A percentile compares a stretch with the other conserved stretches of the same genome.
These are phyloP conservation scores for Jimgerdemannia lactiflua DNA, from an alignment of 192 early-diverging fungal genomes.

Conservation along the genomic window DNA sequence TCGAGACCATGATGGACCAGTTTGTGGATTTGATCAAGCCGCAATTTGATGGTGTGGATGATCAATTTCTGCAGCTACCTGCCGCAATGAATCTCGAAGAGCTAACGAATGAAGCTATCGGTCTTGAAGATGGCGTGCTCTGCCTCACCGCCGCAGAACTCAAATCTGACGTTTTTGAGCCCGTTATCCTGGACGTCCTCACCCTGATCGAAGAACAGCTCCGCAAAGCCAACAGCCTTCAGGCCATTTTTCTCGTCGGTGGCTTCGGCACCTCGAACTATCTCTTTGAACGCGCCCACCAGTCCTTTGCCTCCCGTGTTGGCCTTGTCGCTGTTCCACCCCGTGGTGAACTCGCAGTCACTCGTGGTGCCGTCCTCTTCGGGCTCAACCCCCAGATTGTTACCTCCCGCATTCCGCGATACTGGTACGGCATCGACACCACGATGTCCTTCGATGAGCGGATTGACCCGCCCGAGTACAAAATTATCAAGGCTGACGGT, in stretches of 20 bases:
- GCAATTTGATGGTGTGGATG: conserved; percentile 44
- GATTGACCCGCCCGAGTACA: conserved; percentile 43
- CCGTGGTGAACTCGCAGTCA: conserved; percentile 20
- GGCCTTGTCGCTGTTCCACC: conserved; percentile 19
- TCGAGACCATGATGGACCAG: conserved; percentile 31
- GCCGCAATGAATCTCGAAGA: conserved; percentile 7
- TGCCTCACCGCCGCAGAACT: conserved; percentile 26
- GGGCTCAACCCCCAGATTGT: conserved; percentile 34
- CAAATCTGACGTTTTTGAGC: conserved; percentile 37
- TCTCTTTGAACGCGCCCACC: conserved; percentile 25
- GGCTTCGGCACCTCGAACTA: conserved; percentile 33
- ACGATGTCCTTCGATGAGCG: conserved; percentile 41
- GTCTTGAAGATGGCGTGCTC: conserved; percentile 27
- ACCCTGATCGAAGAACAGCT: conserved; percentile 31
- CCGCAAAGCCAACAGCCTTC: conserved; percentile 12
- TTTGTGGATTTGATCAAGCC: conserved; percentile 34
- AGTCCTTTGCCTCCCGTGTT: conserved; percentile 29
- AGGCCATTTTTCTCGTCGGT: conserved; percentile 35
- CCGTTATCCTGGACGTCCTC: conserved; percentile 27
- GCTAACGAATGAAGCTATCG: conserved; percentile 17
- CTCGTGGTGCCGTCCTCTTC: conserved; percentile 33
- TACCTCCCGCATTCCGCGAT: conserved; percentile 32
- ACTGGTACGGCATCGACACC: conserved; percentile 49
- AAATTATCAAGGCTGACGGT: conserved; percentile 42
- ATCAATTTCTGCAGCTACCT: conserved; percentile 39